These are phyloP conservation scores for Ulota crispa DNA, from an alignment of 225 moss, liverwort and hornwort species.

Conservation along the genomic window DNA sequence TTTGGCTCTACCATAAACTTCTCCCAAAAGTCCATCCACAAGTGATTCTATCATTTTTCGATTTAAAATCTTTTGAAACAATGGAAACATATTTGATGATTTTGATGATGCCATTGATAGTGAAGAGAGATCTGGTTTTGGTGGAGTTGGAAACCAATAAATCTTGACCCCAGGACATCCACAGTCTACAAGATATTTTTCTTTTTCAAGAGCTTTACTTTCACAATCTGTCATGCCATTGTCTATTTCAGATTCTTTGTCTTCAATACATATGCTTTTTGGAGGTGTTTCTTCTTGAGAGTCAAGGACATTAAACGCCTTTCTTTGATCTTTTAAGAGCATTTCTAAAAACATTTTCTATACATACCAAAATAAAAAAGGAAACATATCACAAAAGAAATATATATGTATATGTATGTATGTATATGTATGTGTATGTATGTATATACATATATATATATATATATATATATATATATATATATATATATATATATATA, in stretches of 20 bases:
- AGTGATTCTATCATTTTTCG: conserved; percentile 60
- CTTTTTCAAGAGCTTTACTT: not conserved
- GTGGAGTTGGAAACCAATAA: conserved; percentile 8
- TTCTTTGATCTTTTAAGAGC: conserved; percentile 24
- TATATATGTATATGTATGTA: no score
- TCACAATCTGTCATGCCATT: not conserved
- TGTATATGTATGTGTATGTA: no score
- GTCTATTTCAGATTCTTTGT: not conserved
- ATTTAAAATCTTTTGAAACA: conserved; percentile 33
- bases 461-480: no score
- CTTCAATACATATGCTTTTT: not conserved
- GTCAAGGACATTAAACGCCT: conserved; percentile 8
- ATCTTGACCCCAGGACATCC: conserved; percentile 32
- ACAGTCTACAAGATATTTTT: conserved; percentile 45
- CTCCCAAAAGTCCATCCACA: conserved; percentile 51
- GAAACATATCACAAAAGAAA: no score
- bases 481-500: no score
- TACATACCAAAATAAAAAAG: not conserved
- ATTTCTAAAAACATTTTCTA: conserved; percentile 48
- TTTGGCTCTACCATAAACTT: conserved; percentile 58
- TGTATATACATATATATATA: no score
- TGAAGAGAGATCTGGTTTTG: not conserved
- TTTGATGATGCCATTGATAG: not conserved
- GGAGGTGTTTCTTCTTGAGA: not conserved
- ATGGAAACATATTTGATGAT: not conserved